Evolutionary conservation across 2,329 filamentous ascomycete genomes (phyloP).

Genomic region (Beauveria sp.): DNA sequence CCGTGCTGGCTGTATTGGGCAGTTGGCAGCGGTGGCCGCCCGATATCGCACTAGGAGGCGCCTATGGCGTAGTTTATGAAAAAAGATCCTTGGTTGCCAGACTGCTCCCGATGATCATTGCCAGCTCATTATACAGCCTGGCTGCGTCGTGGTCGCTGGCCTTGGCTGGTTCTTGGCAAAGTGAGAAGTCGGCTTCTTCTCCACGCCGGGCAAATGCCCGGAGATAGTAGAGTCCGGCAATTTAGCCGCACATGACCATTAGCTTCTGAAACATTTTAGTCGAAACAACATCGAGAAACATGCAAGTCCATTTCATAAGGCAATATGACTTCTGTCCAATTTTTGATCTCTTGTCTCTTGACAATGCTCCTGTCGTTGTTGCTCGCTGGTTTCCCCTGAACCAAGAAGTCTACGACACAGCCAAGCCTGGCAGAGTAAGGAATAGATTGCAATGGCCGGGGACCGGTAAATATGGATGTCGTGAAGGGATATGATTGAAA

Average conservation of each 20-base stretch:
- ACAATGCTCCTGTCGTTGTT: not conserved
- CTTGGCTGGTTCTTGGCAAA: not conserved
- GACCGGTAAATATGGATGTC: not conserved
- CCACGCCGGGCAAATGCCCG: not conserved
- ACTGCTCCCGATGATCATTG: not conserved
- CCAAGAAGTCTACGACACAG: not conserved
- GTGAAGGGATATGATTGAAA: not conserved
- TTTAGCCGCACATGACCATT: not conserved
- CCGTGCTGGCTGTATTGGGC: not conserved
- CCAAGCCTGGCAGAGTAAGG: not conserved
- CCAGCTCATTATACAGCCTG: no score
- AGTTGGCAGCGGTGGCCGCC: not conserved
- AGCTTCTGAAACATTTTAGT: not conserved
- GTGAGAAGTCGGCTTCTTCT: not conserved
- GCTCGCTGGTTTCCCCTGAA: not conserved
- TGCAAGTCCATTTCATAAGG: not conserved
- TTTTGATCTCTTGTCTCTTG: not conserved
- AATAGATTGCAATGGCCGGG: not conserved
- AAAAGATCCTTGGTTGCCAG: not conserved
- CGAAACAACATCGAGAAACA: not conserved
- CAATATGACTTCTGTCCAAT: not conserved
- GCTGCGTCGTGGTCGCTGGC: not conserved
- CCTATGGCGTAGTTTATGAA: not conserved
- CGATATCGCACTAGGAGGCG: conserved; percentile 9
- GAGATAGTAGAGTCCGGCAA: not conserved